Percentiles rank a stretch among this genome's conserved stretches.
These are phyloP conservation scores for Blastomyces emzantsi DNA, from an alignment of 2,329 filamentous ascomycete species.

Conservation along the genomic window DNA sequence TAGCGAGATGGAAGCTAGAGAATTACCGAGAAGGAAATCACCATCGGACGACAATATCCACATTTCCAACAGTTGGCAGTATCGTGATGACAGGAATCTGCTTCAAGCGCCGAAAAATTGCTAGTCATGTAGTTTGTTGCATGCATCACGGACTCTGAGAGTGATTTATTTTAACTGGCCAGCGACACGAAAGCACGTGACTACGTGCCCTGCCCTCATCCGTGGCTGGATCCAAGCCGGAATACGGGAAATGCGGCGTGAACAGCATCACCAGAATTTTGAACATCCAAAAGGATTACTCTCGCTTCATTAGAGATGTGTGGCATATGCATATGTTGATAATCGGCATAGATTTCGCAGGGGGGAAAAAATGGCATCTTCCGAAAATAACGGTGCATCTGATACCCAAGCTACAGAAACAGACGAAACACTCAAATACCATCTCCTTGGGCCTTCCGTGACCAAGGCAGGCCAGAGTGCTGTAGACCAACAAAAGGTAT, in stretches of 20 bases:
- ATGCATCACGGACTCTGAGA: no score
- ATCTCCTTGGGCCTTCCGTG: slow-evolving; percentile 77
- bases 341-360: background rate
- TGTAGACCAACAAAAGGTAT: slow-evolving; percentile 81
- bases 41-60: slow-evolving; percentile 53
- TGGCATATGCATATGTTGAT: background rate
- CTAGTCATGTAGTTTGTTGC: no score
- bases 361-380: slow-evolving; percentile 8
- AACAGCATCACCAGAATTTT: background rate
- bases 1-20: slow-evolving; percentile 38
- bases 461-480: slow-evolving; percentile 89
- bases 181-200: slow-evolving; percentile 31
- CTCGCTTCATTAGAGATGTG: background rate
- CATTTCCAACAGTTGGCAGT: slow-evolving; percentile 37
- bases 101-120: background rate
- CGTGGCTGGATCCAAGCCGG: slow-evolving; percentile 12
- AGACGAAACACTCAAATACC: slow-evolving; percentile 72
- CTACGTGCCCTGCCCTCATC: no score
- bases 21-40: slow-evolving; percentile 37
- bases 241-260: background rate
- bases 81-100: background rate
- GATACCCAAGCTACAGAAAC: background rate
- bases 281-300: background rate
- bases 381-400: background rate
- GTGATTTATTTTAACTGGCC: background rate